These are phyloP conservation scores for Fusarium anthophilum DNA, from an alignment of 2,329 filamentous ascomycete species.

Conservation along the genomic window DNA sequence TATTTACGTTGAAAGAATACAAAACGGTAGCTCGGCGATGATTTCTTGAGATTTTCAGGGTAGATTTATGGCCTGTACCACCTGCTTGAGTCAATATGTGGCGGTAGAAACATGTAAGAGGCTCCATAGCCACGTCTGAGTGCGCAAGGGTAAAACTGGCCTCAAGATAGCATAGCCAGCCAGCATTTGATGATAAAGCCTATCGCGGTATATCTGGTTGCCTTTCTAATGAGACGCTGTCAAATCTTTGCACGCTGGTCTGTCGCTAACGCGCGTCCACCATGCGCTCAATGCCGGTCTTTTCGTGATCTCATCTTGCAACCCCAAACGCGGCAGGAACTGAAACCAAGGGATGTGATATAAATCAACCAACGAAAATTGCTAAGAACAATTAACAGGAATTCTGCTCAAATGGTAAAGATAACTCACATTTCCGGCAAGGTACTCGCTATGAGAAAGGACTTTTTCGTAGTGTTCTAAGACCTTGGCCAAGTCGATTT, in stretches of 20 bases:
- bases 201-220: fast-evolving
- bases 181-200: fast-evolving
- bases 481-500: background rate
- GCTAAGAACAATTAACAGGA: fast-evolving
- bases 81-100: too few relatives aligned
- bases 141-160: too few relatives aligned
- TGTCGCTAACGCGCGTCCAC: background rate
- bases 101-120: too few relatives aligned
- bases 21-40: too few relatives aligned
- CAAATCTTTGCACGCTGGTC: background rate
- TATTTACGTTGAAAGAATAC: too few relatives aligned
- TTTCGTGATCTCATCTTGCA: background rate
- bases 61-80: too few relatives aligned
- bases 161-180: too few relatives aligned
- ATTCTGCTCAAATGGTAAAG: fast-evolving
- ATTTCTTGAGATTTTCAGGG: too few relatives aligned
- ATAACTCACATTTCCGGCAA: background rate
- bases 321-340: background rate
- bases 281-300: background rate
- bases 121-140: too few relatives aligned
- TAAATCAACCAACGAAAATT: background rate
- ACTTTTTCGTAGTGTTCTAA: background rate
- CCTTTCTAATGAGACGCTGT: background rate
- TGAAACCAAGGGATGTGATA: background rate
- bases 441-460: background rate